Conservation (phyloP, 345 rosid species). For the Bretschneidera sinensis region DNA sequence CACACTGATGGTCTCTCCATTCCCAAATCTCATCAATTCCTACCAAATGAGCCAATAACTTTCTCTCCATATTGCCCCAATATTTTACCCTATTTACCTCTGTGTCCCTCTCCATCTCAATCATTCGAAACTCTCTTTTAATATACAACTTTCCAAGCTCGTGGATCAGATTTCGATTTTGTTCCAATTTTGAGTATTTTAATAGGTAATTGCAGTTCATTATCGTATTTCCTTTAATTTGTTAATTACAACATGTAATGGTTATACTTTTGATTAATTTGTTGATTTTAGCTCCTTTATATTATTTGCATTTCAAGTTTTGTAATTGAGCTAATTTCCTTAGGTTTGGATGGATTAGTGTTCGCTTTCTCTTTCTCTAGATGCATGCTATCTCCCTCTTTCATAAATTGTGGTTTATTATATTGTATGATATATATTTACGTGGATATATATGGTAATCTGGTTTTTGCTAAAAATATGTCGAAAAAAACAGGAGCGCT, state of each 20-base stretch:
- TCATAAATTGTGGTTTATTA: background rate
- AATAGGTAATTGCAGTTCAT: constrained; percentile 14
- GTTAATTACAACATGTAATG: background rate
- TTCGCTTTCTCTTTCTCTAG: background rate
- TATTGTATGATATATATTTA: no score
- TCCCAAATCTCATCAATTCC: background rate
- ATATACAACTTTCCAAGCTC: no score
- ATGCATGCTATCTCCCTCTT: background rate
- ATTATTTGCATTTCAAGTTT: constrained; percentile 3
- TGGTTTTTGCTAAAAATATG: background rate
- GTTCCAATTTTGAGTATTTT: background rate
- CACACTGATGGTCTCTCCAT: background rate
- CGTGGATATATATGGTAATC: background rate
- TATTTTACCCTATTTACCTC: background rate
- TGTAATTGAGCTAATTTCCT: background rate
- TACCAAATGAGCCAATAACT: background rate
- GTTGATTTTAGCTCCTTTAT: background rate
- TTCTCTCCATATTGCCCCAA: constrained; percentile 6
- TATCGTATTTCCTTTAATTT: background rate
- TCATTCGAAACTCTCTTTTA: background rate
- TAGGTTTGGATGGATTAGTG: background rate
- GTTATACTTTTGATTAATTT: background rate
- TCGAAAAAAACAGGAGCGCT: background rate
- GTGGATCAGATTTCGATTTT: constrained; percentile 17
- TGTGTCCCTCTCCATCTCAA: background rate